These are phyloP conservation scores for Zygosaccharomyces bailii DNA, from an alignment of 805 yeast genomes.

Conservation along the genomic window DNA sequence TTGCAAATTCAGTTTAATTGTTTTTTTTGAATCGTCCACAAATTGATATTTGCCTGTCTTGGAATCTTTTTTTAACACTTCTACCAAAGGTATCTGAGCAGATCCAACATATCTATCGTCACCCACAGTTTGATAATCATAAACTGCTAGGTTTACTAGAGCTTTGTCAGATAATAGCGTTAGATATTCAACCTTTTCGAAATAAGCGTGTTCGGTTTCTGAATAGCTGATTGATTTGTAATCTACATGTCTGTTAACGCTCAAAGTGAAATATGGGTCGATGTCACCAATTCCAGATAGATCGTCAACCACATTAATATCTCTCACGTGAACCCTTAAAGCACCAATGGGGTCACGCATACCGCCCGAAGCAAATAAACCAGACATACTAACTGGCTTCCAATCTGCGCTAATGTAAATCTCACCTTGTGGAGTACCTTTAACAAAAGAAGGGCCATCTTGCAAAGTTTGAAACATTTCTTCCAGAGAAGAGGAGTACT, in stretches of 20 bases:
- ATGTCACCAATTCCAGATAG: constrained; percentile 67
- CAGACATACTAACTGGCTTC: constrained; percentile 65
- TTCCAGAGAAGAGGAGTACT: constrained; percentile 46
- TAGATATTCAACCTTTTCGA: constrained; percentile 54
- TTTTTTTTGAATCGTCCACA: constrained; percentile 49
- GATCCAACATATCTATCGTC: constrained; percentile 65
- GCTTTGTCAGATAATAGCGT: constrained; percentile 62
- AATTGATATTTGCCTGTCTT: constrained; percentile 45
- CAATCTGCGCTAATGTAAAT: constrained; percentile 57
- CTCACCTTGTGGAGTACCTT: constrained; percentile 51
- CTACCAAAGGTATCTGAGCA: constrained; percentile 47
- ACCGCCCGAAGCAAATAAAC: constrained; percentile 41
- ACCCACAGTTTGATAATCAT: constrained; percentile 63
- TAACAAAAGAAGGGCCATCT: constrained; percentile 45
- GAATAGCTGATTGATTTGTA: constrained; percentile 55
- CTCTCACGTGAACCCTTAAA: constrained; percentile 54
- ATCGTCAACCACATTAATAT: constrained; percentile 47
- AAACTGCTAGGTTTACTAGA: constrained; percentile 52
- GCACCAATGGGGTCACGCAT: constrained; percentile 60
- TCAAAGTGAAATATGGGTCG: constrained; percentile 67
- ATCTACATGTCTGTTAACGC: constrained; percentile 54
- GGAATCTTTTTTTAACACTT: constrained; percentile 41
- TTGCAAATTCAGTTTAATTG: constrained; percentile 37
- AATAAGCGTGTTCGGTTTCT: constrained; percentile 54
- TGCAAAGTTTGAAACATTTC: constrained; percentile 47